Conservation (phyloP, 2,329 filamentous ascomycete species). For the Ophiocordyceps camponoti-leonardi region DNA sequence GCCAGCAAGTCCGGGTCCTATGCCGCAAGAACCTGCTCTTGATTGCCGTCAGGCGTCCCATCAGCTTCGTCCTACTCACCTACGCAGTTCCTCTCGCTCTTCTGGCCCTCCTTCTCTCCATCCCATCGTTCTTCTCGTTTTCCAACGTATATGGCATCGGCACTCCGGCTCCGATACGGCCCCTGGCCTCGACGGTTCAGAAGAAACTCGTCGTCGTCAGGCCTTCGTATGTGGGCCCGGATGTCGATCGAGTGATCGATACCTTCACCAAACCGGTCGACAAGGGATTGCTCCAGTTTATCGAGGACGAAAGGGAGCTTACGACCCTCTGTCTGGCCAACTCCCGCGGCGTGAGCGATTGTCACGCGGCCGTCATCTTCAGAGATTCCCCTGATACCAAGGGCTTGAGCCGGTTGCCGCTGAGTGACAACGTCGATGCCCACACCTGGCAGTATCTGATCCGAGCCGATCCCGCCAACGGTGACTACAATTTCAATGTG, state of each 20-base stretch:
- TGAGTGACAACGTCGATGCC: neutral
- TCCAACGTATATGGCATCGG: slow-evolving; percentile 5
- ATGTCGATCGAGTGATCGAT: slow-evolving; percentile 9
- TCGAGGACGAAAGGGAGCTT: slow-evolving; percentile 7
- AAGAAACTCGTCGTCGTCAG: slow-evolving; percentile 11
- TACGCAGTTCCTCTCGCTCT: slow-evolving; percentile 12
- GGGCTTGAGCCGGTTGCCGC: slow-evolving; percentile 9
- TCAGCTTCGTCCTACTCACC: slow-evolving; percentile 9
- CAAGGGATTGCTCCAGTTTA: slow-evolving; percentile 3
- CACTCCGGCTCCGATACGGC: slow-evolving; percentile 5
- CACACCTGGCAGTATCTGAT: slow-evolving; percentile 14
- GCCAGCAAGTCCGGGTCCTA: neutral
- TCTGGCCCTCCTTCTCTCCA: slow-evolving; percentile 11
- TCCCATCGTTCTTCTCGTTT: slow-evolving; percentile 8
- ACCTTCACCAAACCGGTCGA: slow-evolving; percentile 8
- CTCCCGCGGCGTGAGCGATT: slow-evolving; percentile 10
- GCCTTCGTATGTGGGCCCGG: slow-evolving; percentile 7
- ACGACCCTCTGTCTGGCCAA: slow-evolving; percentile 7
- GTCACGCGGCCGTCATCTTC: slow-evolving; percentile 12
- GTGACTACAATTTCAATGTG: slow-evolving; percentile 27
- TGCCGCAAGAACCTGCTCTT: slow-evolving; percentile 9
- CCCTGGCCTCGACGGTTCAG: slow-evolving; percentile 5
- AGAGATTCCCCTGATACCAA: slow-evolving; percentile 4
- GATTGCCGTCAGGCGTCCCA: slow-evolving; percentile 7
- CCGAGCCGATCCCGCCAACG: slow-evolving; percentile 10